phyloP scores from a whole-genome alignment of 2,329 filamentous ascomycete genomes.

The Fusarium mangiferae region DNA sequence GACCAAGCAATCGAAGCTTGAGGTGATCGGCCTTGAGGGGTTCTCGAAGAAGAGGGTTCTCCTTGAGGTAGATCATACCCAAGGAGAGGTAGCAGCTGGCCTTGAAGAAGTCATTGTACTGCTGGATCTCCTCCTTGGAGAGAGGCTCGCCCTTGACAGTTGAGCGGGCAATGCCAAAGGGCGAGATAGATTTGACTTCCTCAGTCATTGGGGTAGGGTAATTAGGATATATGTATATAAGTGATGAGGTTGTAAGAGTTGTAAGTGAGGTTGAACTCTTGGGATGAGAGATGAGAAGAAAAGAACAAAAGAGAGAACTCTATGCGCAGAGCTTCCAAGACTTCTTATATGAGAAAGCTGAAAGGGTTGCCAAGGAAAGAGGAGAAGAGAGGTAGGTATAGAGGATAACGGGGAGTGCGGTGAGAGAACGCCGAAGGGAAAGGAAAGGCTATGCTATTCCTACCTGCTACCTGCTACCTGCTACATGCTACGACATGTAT shows the following conservation, averaged over 20 bases:
- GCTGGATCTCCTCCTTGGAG: conserved; percentile 71
- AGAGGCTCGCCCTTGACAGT: conserved; percentile 72
- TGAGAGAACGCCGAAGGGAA: conserved; percentile 17
- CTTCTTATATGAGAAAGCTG: conserved; percentile 42
- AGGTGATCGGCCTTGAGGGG: conserved; percentile 76
- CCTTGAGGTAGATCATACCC: conserved; percentile 82
- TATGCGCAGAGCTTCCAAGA: conserved; percentile 14
- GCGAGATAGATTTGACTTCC: conserved; percentile 66
- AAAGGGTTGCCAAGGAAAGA: conserved; percentile 25
- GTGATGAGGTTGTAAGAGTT: conserved; percentile 26
- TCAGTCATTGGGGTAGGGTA: conserved; percentile 47
- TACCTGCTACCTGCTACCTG: conserved; percentile 4
- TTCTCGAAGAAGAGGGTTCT: conserved; percentile 77
- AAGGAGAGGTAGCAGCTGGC: conserved; percentile 79
- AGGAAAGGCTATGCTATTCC: conserved; percentile 7
- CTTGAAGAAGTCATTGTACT: conserved; percentile 78
- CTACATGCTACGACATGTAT: conserved; percentile 3
- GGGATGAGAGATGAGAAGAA: conserved; percentile 38
- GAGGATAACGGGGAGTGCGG: conserved; percentile 34
- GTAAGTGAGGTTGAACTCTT: conserved; percentile 35
- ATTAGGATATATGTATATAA: conserved; percentile 15
- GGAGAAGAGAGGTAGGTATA: conserved; percentile 24
- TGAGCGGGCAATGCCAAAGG: conserved; percentile 73
- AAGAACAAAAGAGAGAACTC: conserved; percentile 13
- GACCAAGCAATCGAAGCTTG: conserved; percentile 78